Base-by-base conservation (phyloP, 73 alveolate species). In the Vitrella brassicaformis region DNA sequence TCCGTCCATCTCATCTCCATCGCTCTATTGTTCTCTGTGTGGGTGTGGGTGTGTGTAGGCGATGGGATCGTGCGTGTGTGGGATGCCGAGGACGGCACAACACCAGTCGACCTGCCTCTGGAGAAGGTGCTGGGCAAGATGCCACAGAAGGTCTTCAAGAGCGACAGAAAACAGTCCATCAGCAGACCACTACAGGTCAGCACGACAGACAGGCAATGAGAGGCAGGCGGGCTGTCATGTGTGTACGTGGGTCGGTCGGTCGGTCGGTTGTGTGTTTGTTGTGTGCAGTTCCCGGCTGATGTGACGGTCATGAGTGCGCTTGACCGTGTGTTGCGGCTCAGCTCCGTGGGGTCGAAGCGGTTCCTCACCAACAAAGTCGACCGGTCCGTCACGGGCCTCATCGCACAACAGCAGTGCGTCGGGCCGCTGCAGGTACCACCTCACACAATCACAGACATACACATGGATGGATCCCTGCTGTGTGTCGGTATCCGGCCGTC, bases 381-480 rank as follows among this genome's bases (percentile, higher is more conserved):
- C 29, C 77, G 84, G 10, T 77, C 84, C 22, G 84, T 77, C 45
- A 77, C 84, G 10, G 84, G 84, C 45, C 84, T 66, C 47, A 70
- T 77, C 30, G 84, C 84, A 32, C 84, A 77, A 71, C 84, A 77
- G 78, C 84, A 77, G 68, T 77, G 84, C 14, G 84, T 77, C 4
- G 84, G 84, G 19, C 84, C 84, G n/a, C 31, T 77, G 84, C 84
- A 77, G 78, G n/a, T n/a, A n/a, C n/a, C n/a, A n/a, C n/a, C n/a
- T n/a, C n/a, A n/a, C n/a, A n/a, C n/a, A n/a, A n/a, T n/a, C n/a
- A n/a, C n/a, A n/a, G n/a, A n/a, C n/a, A n/a, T n/a, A n/a, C n/a
- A n/a, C n/a, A n/a, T n/a, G n/a, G n/a, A n/a, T n/a, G n/a, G n/a
- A n/a, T n/a, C n/a, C n/a, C n/a, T n/a, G n/a, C n/a, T n/a, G n/a